Evolutionary conservation across 495 filamentous ascomycete species (phyloP), one percentile per base, ranked within the genome.

Genomic region (Aspergillus diversus): DNA sequence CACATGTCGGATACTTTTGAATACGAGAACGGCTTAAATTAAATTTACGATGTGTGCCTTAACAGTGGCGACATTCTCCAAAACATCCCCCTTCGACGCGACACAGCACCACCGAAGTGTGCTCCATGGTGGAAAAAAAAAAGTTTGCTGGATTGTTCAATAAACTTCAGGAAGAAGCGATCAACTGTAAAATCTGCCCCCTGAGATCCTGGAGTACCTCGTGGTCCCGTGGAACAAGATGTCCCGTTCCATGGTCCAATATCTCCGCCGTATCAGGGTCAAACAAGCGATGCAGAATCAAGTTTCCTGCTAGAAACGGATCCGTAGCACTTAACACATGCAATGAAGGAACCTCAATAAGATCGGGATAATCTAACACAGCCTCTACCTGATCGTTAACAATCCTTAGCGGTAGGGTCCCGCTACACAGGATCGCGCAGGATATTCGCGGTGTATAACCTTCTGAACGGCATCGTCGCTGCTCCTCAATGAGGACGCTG

Each of bases 281-380:
- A 37, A 84, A 88, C 32, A 85, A 67, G 67, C 87, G 86, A 70
- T 81, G 86, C 6, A 87, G 69, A 17, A 82, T 81, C 60, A 87
- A 75, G 1, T 81, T 77, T 0, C 75, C 80, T 43, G 77, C 70
- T 0, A 86, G 66, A 50, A 83, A 85, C 2, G 83, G 81, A 66
- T 88, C 86, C 27, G 80, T 72, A 11, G 81, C 84, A 21, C 84
- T 84, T 35, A 87, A 73, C 46, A 88, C 80, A 75, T 87, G 85
- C 34, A 78, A 79, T 11, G 84, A 85, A 4, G 85, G 84, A 51
- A 87, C 77, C 31, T 69, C 63, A 55, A 87, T 83, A 7, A 73
- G 64, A 5, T 74, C 65, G 7, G 78, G 80, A 42, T 69, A 65
- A 67, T 86, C 81, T 0, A 84, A 72, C 0, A 80, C 55, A 55